Evolutionary conservation across 805 yeast genomes (phyloP).

Genomic region (Cyberlindnera misumaiensis): DNA sequence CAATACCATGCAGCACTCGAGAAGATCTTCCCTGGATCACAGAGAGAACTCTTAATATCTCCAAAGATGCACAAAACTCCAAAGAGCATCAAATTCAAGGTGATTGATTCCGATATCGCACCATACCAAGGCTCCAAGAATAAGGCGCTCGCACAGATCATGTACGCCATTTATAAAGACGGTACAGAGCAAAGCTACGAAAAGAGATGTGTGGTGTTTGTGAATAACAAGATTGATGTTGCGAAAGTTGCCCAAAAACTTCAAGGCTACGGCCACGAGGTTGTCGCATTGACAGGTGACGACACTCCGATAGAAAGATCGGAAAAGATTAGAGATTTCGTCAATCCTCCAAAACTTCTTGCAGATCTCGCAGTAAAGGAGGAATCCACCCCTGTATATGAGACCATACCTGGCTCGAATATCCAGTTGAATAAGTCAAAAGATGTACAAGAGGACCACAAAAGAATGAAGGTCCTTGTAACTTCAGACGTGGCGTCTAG

Average conservation of each 20-base stretch:
- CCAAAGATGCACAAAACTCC: slow-evolving; percentile 86
- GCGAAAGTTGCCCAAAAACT: slow-evolving; percentile 50
- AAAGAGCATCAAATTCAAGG: slow-evolving; percentile 58
- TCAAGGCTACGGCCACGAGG: slow-evolving; percentile 46
- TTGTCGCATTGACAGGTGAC: slow-evolving; percentile 60
- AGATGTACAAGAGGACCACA: slow-evolving; percentile 1
- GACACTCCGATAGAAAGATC: slow-evolving; percentile 56
- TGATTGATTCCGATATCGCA: slow-evolving; percentile 66
- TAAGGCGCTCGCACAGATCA: slow-evolving; percentile 81
- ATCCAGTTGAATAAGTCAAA: slow-evolving; percentile 19
- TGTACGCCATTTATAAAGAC: slow-evolving; percentile 79
- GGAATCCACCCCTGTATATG: slow-evolving; percentile 7
- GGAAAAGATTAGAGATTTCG: slow-evolving; percentile 50
- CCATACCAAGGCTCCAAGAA: slow-evolving; percentile 83
- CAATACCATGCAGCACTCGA: slow-evolving; percentile 60
- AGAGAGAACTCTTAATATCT: slow-evolving; percentile 51
- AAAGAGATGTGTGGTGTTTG: slow-evolving; percentile 80
- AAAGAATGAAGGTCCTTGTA: slow-evolving; percentile 58
- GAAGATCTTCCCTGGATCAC: slow-evolving; percentile 56
- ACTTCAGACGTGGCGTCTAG: slow-evolving; percentile 88
- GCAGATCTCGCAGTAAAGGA: slow-evolving; percentile 13
- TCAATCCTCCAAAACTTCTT: slow-evolving; percentile 49
- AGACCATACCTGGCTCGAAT: slow-evolving; percentile 29
- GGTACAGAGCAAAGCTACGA: slow-evolving; percentile 71
- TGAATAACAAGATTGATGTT: slow-evolving; percentile 66